phyloP scores from a whole-genome alignment of 768 basidiomycete genomes.

The Pulveroboletus sp. region DNA sequence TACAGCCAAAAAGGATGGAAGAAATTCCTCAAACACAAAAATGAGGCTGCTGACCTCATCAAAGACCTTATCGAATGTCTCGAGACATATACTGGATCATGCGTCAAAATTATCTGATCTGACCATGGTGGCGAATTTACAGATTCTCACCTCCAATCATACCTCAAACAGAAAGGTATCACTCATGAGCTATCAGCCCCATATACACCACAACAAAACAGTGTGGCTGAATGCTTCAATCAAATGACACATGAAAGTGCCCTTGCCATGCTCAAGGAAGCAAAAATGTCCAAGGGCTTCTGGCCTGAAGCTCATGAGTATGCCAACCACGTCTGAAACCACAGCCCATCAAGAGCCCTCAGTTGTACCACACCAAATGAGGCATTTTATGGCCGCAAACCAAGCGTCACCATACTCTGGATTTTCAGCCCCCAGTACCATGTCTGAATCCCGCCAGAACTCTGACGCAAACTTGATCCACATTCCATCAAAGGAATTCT shows the following conservation, averaged over 20 bases:
- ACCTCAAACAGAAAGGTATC: no score
- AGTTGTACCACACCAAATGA: conserved; percentile 17
- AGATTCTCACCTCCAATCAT: no score
- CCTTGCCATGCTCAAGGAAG: conserved; percentile 24
- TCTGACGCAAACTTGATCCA: background rate
- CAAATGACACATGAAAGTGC: no score
- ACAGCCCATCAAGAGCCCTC: conserved; percentile 6
- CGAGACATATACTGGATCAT: background rate
- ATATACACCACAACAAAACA: no score
- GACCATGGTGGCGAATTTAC: no score
- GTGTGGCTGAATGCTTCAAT: no score
- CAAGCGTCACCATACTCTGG: conserved; percentile 16
- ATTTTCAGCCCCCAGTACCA: conserved; percentile 20
- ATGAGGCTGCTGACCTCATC: background rate
- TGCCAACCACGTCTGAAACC: conserved; percentile 2
- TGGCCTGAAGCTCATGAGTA: conserved; percentile 19
- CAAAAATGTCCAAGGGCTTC: conserved; percentile 14
- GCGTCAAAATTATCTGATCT: no score
- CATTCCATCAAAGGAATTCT: conserved; percentile 6
- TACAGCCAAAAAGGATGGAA: conserved; percentile 11
- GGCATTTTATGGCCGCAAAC: conserved; percentile 20
- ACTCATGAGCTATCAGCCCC: no score
- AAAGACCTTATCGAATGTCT: conserved; percentile 1
- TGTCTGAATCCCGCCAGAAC: background rate
- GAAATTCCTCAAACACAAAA: conserved; percentile 6